phyloP scores from a whole-genome alignment of 169 alveolate genomes.

The Cryptosporidium parvum region DNA sequence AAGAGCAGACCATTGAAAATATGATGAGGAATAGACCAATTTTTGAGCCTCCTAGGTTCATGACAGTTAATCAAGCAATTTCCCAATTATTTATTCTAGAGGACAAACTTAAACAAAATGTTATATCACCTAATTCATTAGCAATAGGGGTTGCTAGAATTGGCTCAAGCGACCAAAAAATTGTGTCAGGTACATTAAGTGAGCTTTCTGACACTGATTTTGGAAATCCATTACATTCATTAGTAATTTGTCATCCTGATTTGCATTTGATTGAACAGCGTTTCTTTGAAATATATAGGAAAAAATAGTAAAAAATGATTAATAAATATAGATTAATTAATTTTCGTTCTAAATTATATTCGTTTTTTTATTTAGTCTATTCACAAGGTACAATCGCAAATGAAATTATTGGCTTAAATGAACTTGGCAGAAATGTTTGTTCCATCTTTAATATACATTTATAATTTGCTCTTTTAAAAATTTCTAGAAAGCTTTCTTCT shows the following conservation, averaged over 20 bases:
- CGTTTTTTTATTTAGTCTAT: not conserved
- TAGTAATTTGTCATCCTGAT: constrained; percentile 91
- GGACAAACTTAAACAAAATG: constrained; percentile 55
- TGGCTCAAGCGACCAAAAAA: constrained; percentile 89
- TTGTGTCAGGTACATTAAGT: constrained; percentile 87
- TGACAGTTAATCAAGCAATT: constrained; percentile 92
- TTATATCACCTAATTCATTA: constrained; percentile 81
- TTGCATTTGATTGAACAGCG: constrained; percentile 93
- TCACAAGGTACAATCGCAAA: constrained; percentile 61
- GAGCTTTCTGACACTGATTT: constrained; percentile 88
- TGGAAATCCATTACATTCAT: constrained; percentile 96
- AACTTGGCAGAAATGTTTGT: constrained; percentile 59
- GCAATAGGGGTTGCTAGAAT: constrained; percentile 95
- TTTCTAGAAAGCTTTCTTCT: constrained; percentile 11
- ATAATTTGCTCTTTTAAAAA: constrained; percentile 51
- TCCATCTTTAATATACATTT: constrained; percentile 53
- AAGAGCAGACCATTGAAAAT: constrained; percentile 96
- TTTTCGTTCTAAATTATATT: not conserved
- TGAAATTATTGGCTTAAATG: constrained; percentile 64
- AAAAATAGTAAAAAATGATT: not conserved
- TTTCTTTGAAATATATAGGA: constrained; percentile 77
- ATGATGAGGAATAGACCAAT: constrained; percentile 92
- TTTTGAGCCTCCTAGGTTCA: constrained; percentile 94
- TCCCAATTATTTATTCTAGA: constrained; percentile 92
- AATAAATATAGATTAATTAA: not conserved